Evolutionary conservation across 345 rosid species (phyloP).

Genomic region (Heritiera littoralis): DNA sequence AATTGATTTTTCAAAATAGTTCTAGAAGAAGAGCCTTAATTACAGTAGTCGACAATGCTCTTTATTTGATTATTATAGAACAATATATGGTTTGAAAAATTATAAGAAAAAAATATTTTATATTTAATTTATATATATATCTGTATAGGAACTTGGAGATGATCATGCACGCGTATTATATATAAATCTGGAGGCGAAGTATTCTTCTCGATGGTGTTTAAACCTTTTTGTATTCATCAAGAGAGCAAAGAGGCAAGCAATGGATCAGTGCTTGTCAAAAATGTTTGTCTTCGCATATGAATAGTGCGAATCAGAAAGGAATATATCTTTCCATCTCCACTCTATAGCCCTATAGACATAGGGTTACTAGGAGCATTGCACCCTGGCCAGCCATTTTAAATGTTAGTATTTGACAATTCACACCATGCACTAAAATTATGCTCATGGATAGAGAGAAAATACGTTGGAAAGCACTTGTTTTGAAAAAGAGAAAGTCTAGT

Average conservation of each 20-base stretch:
- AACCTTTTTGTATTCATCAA: background rate
- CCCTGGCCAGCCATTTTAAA: constrained; percentile 3
- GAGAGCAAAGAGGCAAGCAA: background rate
- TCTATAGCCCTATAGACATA: background rate
- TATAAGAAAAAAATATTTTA: background rate
- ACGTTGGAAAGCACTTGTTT: background rate
- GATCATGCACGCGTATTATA: background rate
- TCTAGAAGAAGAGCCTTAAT: background rate
- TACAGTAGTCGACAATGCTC: background rate
- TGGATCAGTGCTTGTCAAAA: background rate
- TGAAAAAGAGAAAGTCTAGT: background rate
- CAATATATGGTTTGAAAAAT: background rate
- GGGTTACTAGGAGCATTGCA: constrained; percentile 5
- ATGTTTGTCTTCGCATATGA: background rate
- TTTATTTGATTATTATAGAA: background rate
- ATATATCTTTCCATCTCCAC: background rate
- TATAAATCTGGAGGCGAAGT: background rate
- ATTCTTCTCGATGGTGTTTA: background rate
- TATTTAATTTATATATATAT: background rate
- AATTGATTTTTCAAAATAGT: background rate
- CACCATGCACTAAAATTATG: background rate
- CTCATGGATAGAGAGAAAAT: background rate
- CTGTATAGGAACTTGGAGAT: background rate
- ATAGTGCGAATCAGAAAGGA: background rate
- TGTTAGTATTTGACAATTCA: background rate